A percentile compares a stretch with the other conserved stretches of the same genome.
Conservation (phyloP, 768 basidiomycete species). For the Asterophora parasitica region DNA sequence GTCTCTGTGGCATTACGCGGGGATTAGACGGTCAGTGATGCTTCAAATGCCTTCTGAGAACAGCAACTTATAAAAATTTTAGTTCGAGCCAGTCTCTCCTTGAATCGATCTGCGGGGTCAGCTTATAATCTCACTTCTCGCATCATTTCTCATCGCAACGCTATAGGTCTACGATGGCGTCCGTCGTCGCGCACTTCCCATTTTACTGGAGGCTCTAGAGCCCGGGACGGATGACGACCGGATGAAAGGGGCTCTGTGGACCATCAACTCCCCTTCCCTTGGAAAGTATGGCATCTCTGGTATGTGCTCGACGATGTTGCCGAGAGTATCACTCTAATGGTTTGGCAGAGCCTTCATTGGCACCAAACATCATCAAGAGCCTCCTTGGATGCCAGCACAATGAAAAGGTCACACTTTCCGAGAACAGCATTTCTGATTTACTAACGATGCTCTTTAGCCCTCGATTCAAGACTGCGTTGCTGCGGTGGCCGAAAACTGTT, state of each 20-base stretch:
- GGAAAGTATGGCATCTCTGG: slow-evolving; percentile 52
- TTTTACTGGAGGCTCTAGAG: slow-evolving; percentile 51
- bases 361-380: slow-evolving; percentile 50
- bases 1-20: slow-evolving; percentile 74
- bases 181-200: slow-evolving; percentile 55
- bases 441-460: slow-evolving; percentile 35
- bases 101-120: slow-evolving; percentile 47
- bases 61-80: slow-evolving; percentile 19
- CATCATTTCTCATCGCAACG: not conserved
- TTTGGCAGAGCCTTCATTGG: slow-evolving; percentile 56
- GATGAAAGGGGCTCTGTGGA: slow-evolving; percentile 91
- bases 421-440: not conserved
- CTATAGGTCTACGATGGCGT: slow-evolving; percentile 64
- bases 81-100: slow-evolving; percentile 47
- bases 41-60: not conserved
- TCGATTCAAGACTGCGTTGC: slow-evolving; percentile 73
- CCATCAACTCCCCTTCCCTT: slow-evolving; percentile 59
- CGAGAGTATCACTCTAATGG: slow-evolving; percentile 6
- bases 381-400: slow-evolving; percentile 77
- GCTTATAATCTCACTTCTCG: slow-evolving; percentile 7
- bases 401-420: slow-evolving; percentile 57
- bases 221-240: slow-evolving; percentile 78
- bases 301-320: slow-evolving; percentile 18
- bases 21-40: slow-evolving; percentile 39
- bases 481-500: slow-evolving; percentile 60